Base-by-base conservation (phyloP, 2,329 filamentous ascomycete species). In the Alternaria triticimaculans region DNA sequence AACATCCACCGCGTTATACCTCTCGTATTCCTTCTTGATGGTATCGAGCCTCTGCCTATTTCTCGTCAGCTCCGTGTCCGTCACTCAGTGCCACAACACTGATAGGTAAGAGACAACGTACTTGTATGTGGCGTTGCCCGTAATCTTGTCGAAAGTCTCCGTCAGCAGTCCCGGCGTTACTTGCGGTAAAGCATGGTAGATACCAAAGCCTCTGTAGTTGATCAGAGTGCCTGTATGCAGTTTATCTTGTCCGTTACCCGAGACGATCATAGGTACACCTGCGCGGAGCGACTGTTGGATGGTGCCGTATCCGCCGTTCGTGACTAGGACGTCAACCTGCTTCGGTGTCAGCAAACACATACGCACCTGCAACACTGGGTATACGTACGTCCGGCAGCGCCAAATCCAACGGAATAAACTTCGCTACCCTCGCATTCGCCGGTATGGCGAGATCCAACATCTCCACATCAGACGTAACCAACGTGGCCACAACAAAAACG, bases 291-390 rank as follows among this genome's bases (percentile, higher is more conserved):
- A 80, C 60, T 86, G 84, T 25, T 80, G 77, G 54, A 84, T 78
- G 1, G 82, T 83, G 5, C 84, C 82, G 58, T 84, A 86, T 7
- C 84, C 84, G 5, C 80, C 84, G 49, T 85, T 86, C 12, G 80
- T 80, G 21, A 86, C 76, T 15, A 86, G 82, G 2, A 83, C 78
- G 25, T 70, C 64, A 5, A 67, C 68, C 57, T 84, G 64, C 9
- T 30, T 15, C 3, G 1, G 6, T 20, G 23, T 55, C 23, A 62
- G 54, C 15, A 58, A 8, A 6, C 4, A 23, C 14, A 20, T 10
- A 37, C 2, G 0, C 8, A 12, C 9, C 8, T 33, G 10, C 0
- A 41, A 23, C 15, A 15, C 23, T 3, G n/a, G 10, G n/a, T 43
- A 41, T 26, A 56, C 43, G 48, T 30, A 57, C 53, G 6, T 59